These are phyloP conservation scores for Phellinidium pouzarii DNA, from an alignment of 1,284 basidiomycete species.

Conservation along the genomic window DNA sequence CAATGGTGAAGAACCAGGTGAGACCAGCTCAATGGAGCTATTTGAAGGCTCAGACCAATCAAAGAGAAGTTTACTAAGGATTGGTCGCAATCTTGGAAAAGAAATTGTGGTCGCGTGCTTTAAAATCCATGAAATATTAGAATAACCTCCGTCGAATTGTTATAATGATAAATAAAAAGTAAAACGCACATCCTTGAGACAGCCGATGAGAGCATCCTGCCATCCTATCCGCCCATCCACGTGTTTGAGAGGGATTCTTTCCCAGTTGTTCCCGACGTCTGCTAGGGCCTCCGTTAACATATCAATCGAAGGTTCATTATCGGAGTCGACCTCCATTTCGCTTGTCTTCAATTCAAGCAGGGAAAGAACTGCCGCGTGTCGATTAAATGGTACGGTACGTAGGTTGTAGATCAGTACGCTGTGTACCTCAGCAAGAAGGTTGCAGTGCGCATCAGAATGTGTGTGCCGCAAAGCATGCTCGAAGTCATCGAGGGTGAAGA, in stretches of 20 bases:
- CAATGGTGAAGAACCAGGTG: constrained; percentile 31
- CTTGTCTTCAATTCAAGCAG: constrained; percentile 44
- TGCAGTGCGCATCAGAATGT: constrained; percentile 61
- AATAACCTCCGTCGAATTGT: not conserved
- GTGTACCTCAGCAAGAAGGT: constrained; percentile 84
- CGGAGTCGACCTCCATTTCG: constrained; percentile 33
- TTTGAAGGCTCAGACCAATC: constrained; percentile 36
- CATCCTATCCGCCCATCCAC: constrained; percentile 67
- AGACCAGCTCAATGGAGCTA: constrained; percentile 7
- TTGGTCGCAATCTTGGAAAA: constrained; percentile 69
- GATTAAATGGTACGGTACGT: constrained; percentile 66
- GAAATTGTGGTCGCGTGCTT: constrained; percentile 73
- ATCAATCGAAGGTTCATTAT: constrained; percentile 39
- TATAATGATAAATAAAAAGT: constrained; percentile 17
- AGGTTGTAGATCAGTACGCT: constrained; percentile 85
- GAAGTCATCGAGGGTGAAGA: constrained; percentile 91
- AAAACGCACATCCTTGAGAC: constrained; percentile 75
- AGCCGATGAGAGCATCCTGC: constrained; percentile 84
- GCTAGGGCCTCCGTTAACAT: constrained; percentile 56
- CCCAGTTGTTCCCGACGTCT: constrained; percentile 76
- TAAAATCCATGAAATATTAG: constrained; percentile 13
- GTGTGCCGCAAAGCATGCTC: constrained; percentile 82
- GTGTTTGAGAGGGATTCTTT: constrained; percentile 61
- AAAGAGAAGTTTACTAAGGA: constrained; percentile 73
- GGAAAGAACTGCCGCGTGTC: constrained; percentile 66